Evolutionary conservation across 768 basidiomycete species (phyloP), one percentile per base, ranked within the genome.

Genomic region (Artomyces pyxidatus): DNA sequence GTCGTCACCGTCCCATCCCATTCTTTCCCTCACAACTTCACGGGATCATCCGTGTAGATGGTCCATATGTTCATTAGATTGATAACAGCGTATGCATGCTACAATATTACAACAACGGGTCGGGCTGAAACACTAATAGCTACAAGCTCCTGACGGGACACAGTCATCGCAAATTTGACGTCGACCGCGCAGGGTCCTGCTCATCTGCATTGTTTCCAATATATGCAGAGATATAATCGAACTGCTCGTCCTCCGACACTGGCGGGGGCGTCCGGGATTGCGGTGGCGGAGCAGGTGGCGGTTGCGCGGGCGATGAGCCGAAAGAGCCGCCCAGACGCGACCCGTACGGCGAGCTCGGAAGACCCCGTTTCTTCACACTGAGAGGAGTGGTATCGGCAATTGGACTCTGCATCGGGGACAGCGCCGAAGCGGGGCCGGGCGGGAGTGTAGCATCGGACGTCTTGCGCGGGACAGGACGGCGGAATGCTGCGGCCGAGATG

Each of bases 401-500:
- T 35, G 32, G 17, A 26, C 7, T 37, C 45, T 3, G 16, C 39
- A 25, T 59, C 8, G 61, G 61, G 42, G 27, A 48, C 21, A 37
- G 48, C 19, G 47, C 35, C 51, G 45, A 11, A n/a, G n/a, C n/a
- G n/a, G n/a, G n/a, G n/a, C n/a, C n/a, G n/a, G n/a, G n/a, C n/a
- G n/a, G n/a, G 38, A 42, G 14, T 49, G 38, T 19, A 28, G 25
- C 28, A n/a, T 57, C 53, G 39, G 63, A 67, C 28, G 59, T 55
- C 32, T 64, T 61, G 19, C 70, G 68, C 1, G 56, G 61, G 39
- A 69, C 69, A 27, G 73, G 78, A 25, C 83, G 70, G 58, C 74
- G 77, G 65, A 89, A 89, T 22, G 85, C 85, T 5, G 85, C 83
- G 0, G 85, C 86, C 3, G 83, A 77, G 45, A 89, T 88, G 48